Percentiles rank a stretch among this genome's conserved stretches.
Conservation (phyloP, 768 basidiomycete species). For the Tylopilus intermedius region DNA sequence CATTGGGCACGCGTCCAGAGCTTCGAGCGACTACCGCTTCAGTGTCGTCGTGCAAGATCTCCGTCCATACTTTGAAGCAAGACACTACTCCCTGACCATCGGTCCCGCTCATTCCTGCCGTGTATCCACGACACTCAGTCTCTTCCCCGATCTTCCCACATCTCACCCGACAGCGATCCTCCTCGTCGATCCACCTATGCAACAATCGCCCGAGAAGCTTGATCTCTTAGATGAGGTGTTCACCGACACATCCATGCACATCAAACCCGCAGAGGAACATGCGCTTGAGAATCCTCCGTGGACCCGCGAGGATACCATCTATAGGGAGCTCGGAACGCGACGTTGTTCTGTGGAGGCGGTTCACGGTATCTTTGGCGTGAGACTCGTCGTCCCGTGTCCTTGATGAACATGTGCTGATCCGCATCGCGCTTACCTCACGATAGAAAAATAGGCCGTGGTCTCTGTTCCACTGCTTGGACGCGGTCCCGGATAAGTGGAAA, state of each 20-base stretch:
- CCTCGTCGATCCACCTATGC: too few species aligned
- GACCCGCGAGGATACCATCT: conserved; percentile 9
- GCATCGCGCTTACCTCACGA: neutral
- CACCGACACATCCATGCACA: neutral
- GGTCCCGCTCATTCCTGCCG: too few species aligned
- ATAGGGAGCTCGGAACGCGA: conserved; percentile 9
- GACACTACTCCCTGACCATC: too few species aligned
- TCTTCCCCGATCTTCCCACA: too few species aligned
- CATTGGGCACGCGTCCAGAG: too few species aligned
- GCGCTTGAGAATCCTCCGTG: conserved; percentile 11
- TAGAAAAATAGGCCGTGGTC: conserved; percentile 18
- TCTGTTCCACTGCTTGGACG: conserved; percentile 7
- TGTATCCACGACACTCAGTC: too few species aligned
- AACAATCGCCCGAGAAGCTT: too few species aligned
- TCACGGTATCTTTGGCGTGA: conserved; percentile 8
- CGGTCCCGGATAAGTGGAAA: conserved; percentile 11
- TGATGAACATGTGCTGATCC: neutral
- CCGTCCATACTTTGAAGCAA: too few species aligned
- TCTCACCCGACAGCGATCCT: too few species aligned
- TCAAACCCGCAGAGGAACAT: neutral
- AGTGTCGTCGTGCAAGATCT: too few species aligned
- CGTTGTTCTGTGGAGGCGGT: conserved; percentile 7
- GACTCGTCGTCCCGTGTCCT: neutral
- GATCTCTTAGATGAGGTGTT: too few species aligned
- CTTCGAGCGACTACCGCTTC: too few species aligned